These are phyloP conservation scores for Gentiana macrophylla DNA, from an alignment of 257 asterid species.

Conservation along the genomic window DNA sequence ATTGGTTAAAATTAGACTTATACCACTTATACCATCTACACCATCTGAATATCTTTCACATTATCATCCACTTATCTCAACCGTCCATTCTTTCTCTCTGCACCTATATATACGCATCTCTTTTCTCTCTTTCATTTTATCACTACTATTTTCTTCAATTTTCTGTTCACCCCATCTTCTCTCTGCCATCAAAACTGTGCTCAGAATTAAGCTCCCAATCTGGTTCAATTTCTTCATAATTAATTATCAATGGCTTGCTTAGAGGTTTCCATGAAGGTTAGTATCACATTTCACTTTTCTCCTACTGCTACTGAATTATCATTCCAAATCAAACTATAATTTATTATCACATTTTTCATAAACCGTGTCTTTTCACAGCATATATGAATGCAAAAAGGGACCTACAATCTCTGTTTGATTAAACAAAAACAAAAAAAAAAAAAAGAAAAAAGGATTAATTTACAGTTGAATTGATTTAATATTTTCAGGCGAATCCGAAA, in stretches of 20 bases:
- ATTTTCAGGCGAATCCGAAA: slow-evolving; percentile 34
- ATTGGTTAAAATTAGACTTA: too few relatives aligned
- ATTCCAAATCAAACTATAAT: too few relatives aligned
- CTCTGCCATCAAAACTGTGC: slow-evolving; percentile 10
- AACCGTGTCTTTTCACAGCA: too few relatives aligned
- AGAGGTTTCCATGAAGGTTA: slow-evolving; percentile 45
- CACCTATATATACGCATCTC: slow-evolving; percentile 28
- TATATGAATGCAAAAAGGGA: too few relatives aligned
- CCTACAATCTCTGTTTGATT: background rate
- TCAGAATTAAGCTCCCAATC: slow-evolving; percentile 1
- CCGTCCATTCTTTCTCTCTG: slow-evolving; percentile 14
- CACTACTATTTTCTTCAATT: slow-evolving; percentile 5
- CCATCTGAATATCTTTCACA: slow-evolving; percentile 6
- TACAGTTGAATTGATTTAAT: too few relatives aligned
- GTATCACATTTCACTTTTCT: slow-evolving; percentile 1
- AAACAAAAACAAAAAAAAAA: background rate
- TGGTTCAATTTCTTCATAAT: slow-evolving; percentile 4
- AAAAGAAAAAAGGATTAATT: background rate
- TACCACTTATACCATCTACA: too few relatives aligned
- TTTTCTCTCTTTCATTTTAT: slow-evolving; percentile 8
- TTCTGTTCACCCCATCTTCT: slow-evolving; percentile 5
- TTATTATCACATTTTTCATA: too few relatives aligned
- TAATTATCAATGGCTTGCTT: slow-evolving; percentile 42
- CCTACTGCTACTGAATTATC: background rate
- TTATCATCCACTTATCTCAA: slow-evolving; percentile 7